Conservation (phyloP, 116 monocot genomes). For the Dioscorea cayenensis region DNA sequence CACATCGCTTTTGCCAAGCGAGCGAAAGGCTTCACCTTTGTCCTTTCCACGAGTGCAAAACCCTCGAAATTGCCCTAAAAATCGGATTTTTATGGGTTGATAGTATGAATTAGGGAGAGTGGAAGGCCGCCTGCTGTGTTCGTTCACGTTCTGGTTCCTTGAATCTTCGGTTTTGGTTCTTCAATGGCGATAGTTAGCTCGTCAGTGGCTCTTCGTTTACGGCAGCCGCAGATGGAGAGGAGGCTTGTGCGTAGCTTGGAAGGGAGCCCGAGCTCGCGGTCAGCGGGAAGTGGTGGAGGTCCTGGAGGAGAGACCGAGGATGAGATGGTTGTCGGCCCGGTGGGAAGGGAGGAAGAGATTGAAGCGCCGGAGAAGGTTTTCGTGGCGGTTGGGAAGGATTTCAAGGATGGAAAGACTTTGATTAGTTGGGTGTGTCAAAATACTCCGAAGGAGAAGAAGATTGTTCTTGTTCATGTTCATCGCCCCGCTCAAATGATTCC, state of each 20-base stretch:
- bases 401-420: conserved; percentile 2
- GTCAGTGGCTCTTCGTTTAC: neutral
- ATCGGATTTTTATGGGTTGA: neutral
- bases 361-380: conserved; percentile 1
- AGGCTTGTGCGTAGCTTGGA: neutral
- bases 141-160: neutral
- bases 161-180: neutral
- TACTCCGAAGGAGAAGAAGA: neutral
- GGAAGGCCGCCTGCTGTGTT: neutral
- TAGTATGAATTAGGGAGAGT: neutral
- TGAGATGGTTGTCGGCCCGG: neutral
- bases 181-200: conserved; percentile 1
- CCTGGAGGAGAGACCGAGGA: neutral
- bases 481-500: neutral
- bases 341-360: neutral
- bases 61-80: too few relatives aligned
- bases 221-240: neutral
- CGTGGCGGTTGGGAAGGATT: conserved; percentile 7
- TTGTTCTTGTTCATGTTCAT: conserved; percentile 1
- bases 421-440: neutral
- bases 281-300: neutral
- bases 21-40: too few relatives aligned
- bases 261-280: neutral
- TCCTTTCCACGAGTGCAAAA: too few relatives aligned
- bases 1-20: too few relatives aligned